Percentiles rank a stretch among this genome's conserved stretches.
Conservation (phyloP, 108 stramenopile species). For the Conticribra weissflogii region DNA sequence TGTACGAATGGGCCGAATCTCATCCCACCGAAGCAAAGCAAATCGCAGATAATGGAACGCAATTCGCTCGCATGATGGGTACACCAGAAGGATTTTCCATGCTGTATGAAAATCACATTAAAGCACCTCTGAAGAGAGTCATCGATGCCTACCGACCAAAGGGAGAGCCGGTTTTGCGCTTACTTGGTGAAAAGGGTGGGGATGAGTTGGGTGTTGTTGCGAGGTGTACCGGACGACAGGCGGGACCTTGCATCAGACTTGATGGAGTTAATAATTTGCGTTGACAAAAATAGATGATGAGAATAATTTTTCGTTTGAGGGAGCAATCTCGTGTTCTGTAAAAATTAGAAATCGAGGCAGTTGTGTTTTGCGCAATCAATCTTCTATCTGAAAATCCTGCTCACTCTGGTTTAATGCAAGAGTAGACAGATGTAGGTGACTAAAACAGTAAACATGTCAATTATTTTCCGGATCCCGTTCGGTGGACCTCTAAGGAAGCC, state of each 20-base stretch:
- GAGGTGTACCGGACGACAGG: background rate
- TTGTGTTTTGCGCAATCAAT: too few species aligned
- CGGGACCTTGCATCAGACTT: background rate
- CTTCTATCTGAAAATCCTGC: too few species aligned
- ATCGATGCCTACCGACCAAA: slow-evolving; percentile 10
- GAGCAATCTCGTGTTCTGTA: too few species aligned
- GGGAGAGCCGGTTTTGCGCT: background rate
- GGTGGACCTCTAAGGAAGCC: too few species aligned
- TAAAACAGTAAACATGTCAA: too few species aligned
- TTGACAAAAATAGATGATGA: too few species aligned
- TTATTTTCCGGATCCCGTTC: too few species aligned
- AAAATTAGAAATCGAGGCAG: too few species aligned
- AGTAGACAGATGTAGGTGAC: too few species aligned
- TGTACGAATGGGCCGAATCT: slow-evolving; percentile 24
- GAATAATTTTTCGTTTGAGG: too few species aligned
- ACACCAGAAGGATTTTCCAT: slow-evolving; percentile 13
- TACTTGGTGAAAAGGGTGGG: background rate
- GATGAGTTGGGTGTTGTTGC: background rate
- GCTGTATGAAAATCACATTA: slow-evolving; percentile 8
- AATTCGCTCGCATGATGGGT: slow-evolving; percentile 21
- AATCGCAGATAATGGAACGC: slow-evolving; percentile 20
- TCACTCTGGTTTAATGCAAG: too few species aligned
- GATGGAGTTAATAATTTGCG: too few species aligned
- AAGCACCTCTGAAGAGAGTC: slow-evolving; percentile 1
- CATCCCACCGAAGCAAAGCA: slow-evolving; percentile 18